Percentiles rank a stretch among this genome's conserved stretches.
phyloP scores from a whole-genome alignment of 345 rosid genomes.

The Brassica carinata region DNA sequence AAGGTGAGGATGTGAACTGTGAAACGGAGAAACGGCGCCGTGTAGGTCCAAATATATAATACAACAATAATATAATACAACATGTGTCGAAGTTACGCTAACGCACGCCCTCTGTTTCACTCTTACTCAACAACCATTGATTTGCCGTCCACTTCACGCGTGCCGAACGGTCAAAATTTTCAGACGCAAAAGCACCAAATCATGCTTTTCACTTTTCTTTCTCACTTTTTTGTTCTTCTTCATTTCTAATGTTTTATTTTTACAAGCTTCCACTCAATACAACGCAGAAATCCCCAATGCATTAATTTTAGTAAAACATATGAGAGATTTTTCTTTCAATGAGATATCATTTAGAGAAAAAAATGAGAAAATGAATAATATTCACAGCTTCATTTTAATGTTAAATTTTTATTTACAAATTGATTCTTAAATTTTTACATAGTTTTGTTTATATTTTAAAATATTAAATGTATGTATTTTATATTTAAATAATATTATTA shows the following conservation, averaged over 20 bases:
- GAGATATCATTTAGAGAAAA: no score
- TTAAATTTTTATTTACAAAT: no score
- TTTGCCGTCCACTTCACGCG: conserved; percentile 78
- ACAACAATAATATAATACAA: not conserved
- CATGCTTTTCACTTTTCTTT: conserved; percentile 1
- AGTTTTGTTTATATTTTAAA: no score
- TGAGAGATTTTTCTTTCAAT: no score
- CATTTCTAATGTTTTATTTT: not conserved
- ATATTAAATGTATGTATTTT: no score
- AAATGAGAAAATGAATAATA: no score
- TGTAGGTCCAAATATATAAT: conserved; percentile 18
- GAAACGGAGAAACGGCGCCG: conserved; percentile 39
- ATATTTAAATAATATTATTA: no score
- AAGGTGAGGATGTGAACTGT: conserved; percentile 26
- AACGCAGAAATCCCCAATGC: not conserved
- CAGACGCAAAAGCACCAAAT: conserved; percentile 45
- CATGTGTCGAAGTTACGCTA: conserved; percentile 29
- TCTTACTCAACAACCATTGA: conserved; percentile 30
- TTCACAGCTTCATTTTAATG: no score
- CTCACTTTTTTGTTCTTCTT: not conserved
- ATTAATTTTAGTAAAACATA: no score
- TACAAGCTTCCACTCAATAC: not conserved
- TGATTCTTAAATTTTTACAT: no score
- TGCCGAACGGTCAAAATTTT: conserved; percentile 53
- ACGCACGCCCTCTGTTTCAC: conserved; percentile 30